Conservation (phyloP, 2,329 filamentous ascomycete species). For the Xylariaceae sp. region DNA sequence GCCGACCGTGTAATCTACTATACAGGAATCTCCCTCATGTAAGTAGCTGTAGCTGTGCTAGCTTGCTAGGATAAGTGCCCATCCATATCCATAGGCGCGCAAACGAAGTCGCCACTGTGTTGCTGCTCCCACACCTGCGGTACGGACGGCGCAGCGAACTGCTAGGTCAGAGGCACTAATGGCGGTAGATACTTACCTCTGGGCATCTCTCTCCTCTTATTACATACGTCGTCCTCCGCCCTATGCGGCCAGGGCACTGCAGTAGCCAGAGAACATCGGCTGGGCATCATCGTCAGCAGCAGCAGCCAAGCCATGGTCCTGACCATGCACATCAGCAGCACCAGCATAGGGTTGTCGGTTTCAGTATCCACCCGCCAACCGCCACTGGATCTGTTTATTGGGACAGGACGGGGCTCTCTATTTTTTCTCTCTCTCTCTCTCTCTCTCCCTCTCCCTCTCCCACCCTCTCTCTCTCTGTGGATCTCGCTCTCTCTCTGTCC, state of each 20-base stretch:
- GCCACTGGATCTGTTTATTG: conserved; percentile 30
- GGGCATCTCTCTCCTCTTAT: background rate
- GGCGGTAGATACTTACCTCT: background rate
- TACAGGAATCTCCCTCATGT: background rate
- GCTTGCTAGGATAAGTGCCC: conserved; percentile 10
- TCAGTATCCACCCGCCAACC: conserved; percentile 33
- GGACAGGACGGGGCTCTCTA: background rate
- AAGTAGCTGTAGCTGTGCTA: conserved; percentile 3
- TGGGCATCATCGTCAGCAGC: conserved; percentile 24
- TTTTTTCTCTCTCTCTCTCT: no score
- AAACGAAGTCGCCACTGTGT: conserved; percentile 16
- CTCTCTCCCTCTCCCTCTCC: no score
- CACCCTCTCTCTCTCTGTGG: conserved; percentile 1
- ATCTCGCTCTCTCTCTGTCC: background rate
- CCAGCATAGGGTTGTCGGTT: conserved; percentile 27
- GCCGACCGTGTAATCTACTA: conserved; percentile 10
- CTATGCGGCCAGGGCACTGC: conserved; percentile 15
- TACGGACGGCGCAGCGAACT: conserved; percentile 16
- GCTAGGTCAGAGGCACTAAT: conserved; percentile 9
- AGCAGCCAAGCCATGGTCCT: conserved; percentile 24
- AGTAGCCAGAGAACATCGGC: conserved; percentile 7
- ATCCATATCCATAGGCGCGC: conserved; percentile 11
- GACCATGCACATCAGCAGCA: conserved; percentile 29
- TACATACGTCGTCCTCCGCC: conserved; percentile 7
- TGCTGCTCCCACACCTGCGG: conserved; percentile 14